Evolutionary conservation across 345 rosid genomes (phyloP).

Genomic region (Rhodamnia rubescens): DNA sequence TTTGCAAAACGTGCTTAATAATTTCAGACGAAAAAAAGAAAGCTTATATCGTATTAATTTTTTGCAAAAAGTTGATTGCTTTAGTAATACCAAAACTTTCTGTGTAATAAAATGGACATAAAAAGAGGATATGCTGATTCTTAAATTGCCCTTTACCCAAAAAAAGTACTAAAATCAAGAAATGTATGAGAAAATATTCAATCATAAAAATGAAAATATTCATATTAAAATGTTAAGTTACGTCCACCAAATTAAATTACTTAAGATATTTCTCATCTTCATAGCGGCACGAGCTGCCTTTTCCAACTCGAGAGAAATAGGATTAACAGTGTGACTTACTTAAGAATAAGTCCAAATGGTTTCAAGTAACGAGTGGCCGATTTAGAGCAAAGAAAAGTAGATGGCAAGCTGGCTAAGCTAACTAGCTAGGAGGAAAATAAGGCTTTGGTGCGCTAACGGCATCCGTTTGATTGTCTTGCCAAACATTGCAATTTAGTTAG

Average conservation of each 20-base stretch:
- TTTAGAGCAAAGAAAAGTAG: not conserved
- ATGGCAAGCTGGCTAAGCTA: no score
- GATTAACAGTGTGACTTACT: not conserved
- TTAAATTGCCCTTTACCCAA: no score
- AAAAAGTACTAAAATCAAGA: not conserved
- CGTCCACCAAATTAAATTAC: no score
- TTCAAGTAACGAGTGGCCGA: not conserved
- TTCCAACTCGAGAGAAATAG: not conserved
- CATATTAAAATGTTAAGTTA: not conserved
- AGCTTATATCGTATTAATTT: not conserved
- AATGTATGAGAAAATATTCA: not conserved
- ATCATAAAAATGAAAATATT: not conserved
- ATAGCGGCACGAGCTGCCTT: accelerated
- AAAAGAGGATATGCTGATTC: not conserved
- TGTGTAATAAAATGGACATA: not conserved
- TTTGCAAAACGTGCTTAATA: not conserved
- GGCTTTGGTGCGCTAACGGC: not conserved
- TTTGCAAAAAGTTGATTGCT: not conserved
- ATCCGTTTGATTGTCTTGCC: accelerated
- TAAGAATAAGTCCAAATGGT: not conserved
- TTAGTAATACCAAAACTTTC: not conserved
- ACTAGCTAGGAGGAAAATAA: not conserved
- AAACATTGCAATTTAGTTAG: not conserved
- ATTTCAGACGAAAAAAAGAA: not conserved
- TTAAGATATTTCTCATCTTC: not conserved